Evolutionary conservation across 1,139 yeast genomes (phyloP), one percentile per base, ranked within the genome.

Genomic region (Saccharomyces hybrid): DNA sequence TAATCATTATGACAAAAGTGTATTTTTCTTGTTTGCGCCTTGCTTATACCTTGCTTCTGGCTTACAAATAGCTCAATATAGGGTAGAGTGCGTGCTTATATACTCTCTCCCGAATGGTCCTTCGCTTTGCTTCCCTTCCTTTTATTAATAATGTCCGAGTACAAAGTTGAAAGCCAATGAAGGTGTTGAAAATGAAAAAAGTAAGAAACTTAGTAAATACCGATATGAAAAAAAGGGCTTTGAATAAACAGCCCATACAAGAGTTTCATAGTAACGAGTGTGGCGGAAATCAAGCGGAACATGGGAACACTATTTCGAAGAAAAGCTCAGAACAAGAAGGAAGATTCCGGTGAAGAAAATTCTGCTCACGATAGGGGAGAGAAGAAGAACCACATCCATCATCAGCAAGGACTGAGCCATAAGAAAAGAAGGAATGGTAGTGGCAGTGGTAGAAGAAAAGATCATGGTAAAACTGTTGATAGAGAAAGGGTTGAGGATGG

Each of bases 1-100:
- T 82, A 38, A 74, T 54, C 74, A 72, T 71, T 14, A 46, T 48
- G 11, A 29, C 16, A 32, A 2, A 16, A 8, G 11, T 48, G 16
- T 47, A n/a, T 27, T 48, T 41, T 31, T 27, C 28, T 48, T 51
- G n/a, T 32, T 48, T 49, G 11, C 29, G 9, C n/a, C 5, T 16
- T 51, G n/a, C 41, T 48, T 49, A n/a, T 41, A n/a, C n/a, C 5
- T 16, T 6, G 34, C 47, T 23, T 25, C 25, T 13, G 16, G 23
- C 14, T 19, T 19, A 19, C 23, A 19, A 19, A 19, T 28, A 11
- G 16, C 14, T 46, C 13, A 16, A 16, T 8, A 1, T 38, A 16
- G 2, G 1, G 3, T 13, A 25, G n/a, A 5, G 19, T 46, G 9
- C 13, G 48, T 26, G 7, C 11, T 23, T 26, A n/a, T 7, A 34